These are phyloP conservation scores for Colletotrichum destructivum DNA, from an alignment of 2,329 filamentous ascomycete genomes.

Conservation along the genomic window DNA sequence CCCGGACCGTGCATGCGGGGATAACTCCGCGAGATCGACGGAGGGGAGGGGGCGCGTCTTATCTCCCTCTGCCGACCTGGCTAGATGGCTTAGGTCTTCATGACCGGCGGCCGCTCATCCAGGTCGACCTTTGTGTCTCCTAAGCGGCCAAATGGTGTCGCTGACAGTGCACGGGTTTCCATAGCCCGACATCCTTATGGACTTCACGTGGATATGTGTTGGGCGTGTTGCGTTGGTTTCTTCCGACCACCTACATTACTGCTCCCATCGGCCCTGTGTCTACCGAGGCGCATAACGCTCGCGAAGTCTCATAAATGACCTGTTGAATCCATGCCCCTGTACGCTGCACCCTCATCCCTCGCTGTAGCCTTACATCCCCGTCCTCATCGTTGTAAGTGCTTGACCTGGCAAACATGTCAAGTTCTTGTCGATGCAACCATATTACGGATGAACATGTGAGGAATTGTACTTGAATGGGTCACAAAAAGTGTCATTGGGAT, in stretches of 20 bases:
- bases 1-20: conserved; percentile 37
- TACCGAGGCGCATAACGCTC: conserved; percentile 20
- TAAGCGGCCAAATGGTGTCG: conserved; percentile 29
- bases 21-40: conserved; percentile 22
- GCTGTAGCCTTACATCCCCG: conserved; percentile 24
- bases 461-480: no score
- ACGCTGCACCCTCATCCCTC: background rate
- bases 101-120: background rate
- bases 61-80: conserved; percentile 18
- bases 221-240: conserved; percentile 4
- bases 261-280: background rate
- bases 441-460: conserved; percentile 31
- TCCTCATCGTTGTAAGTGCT: background rate
- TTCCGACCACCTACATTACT: background rate
- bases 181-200: background rate
- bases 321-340: conserved; percentile 10
- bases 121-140: conserved; percentile 15
- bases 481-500: background rate
- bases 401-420: conserved; percentile 9
- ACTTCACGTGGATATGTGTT: conserved; percentile 27
- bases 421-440: background rate
- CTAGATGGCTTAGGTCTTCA: conserved; percentile 6
- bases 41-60: conserved; percentile 10
- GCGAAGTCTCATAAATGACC: conserved; percentile 18
- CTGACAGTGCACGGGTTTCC: background rate